Percentiles rank a stretch among this genome's conserved stretches.
phyloP scores from a whole-genome alignment of 805 yeast species.

The Saccharomyces eubayanus region DNA sequence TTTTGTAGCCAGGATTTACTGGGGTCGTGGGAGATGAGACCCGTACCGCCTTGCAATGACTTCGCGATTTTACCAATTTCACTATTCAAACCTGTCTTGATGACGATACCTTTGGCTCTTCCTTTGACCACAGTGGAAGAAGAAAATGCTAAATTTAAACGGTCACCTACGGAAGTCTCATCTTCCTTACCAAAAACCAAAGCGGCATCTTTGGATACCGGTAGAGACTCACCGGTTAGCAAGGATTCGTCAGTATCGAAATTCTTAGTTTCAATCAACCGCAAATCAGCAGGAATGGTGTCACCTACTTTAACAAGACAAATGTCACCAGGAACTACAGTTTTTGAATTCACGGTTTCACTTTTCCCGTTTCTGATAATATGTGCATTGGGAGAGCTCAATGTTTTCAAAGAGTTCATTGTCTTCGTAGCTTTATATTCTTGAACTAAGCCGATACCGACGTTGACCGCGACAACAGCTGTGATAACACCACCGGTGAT shows the following conservation, averaged over 20 bases:
- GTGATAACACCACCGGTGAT: slow-evolving; percentile 92
- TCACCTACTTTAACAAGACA: slow-evolving; percentile 89
- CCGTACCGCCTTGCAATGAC: slow-evolving; percentile 41
- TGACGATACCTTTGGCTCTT: slow-evolving; percentile 83
- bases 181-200: slow-evolving; percentile 28
- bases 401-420: slow-evolving; percentile 79
- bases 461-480: slow-evolving; percentile 83
- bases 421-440: slow-evolving; percentile 94
- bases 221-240: slow-evolving; percentile 88
- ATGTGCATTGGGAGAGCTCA: slow-evolving; percentile 92
- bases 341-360: slow-evolving; percentile 68
- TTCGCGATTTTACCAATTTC: slow-evolving; percentile 95
- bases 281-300: slow-evolving; percentile 89
- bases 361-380: slow-evolving; percentile 71
- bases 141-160: slow-evolving; percentile 80
- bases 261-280: slow-evolving; percentile 68
- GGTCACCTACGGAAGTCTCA: slow-evolving; percentile 52
- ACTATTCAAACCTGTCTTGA: slow-evolving; percentile 83
- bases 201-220: slow-evolving; percentile 58
- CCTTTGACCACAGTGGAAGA: slow-evolving; percentile 96
- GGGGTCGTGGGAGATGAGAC: slow-evolving; percentile 30
- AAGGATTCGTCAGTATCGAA: slow-evolving; percentile 85
- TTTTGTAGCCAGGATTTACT: slow-evolving; percentile 37
- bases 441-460: slow-evolving; percentile 90
- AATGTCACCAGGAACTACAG: slow-evolving; percentile 91